These are phyloP conservation scores for Allium sativum DNA, from an alignment of 106 monocot genomes.

Conservation along the genomic window DNA sequence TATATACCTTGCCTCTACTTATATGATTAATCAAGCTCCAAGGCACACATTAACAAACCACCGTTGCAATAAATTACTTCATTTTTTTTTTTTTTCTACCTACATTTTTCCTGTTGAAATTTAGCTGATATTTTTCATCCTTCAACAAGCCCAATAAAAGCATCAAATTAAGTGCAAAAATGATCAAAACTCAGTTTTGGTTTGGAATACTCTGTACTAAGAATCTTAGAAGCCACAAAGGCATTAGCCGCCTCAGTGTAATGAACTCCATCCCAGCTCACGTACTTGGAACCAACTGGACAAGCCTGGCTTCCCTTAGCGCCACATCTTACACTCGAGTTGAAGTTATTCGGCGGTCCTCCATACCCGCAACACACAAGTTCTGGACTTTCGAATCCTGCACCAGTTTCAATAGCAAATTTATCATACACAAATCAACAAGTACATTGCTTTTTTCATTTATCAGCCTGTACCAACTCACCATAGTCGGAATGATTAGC, in stretches of 20 bases:
- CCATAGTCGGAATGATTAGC: conserved; percentile 49
- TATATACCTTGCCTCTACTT: too few relatives aligned
- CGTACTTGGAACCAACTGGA: conserved; percentile 17
- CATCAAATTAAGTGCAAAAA: conserved; percentile 23
- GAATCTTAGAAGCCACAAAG: conserved; percentile 43
- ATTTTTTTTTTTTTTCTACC: too few relatives aligned
- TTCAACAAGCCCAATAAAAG: not conserved
- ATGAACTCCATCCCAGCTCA: conserved; percentile 86
- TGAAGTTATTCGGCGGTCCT: conserved; percentile 68
- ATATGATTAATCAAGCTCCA: too few relatives aligned
- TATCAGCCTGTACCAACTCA: conserved; percentile 9
- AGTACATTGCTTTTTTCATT: not conserved
- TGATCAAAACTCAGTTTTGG: conserved; percentile 29
- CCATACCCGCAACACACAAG: conserved; percentile 73
- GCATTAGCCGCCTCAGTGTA: conserved; percentile 70
- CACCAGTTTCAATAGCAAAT: not conserved
- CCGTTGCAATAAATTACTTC: too few relatives aligned
- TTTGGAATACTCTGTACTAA: conserved; percentile 40
- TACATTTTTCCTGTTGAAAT: too few relatives aligned
- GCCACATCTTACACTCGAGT: conserved; percentile 31
- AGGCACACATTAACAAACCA: too few relatives aligned
- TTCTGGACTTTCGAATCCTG: conserved; percentile 49
- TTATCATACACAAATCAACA: not conserved
- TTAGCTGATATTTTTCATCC: too few relatives aligned
- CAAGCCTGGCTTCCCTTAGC: conserved; percentile 21